Evolutionary conservation across 176 grass and related monocot species (phyloP), one percentile per base, ranked within the genome.

Genomic region (Tillandsia fasciculata): DNA sequence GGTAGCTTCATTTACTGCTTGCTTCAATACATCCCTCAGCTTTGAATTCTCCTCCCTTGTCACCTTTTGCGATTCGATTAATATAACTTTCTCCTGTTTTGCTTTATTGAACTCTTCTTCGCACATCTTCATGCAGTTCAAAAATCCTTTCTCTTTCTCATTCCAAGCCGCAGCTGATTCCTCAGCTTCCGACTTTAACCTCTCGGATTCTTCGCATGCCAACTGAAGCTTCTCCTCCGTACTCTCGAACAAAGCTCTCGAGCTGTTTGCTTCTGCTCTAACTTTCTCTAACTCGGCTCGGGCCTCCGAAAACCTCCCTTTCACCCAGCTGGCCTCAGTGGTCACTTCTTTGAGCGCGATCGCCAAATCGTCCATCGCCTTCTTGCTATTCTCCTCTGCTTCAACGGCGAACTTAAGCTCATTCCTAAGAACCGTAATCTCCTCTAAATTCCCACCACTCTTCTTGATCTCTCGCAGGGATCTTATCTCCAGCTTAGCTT

Each of bases 301-400:
- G 9, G 72, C 70, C 47, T 12, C 20, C 13, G 72, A 68, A 48
- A 90, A 79, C 63, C 77, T 78, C 0, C 42, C 11, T 48, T 99
- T 99, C 50, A 88, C 77, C 66, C 83, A 65, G 73, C 79, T 83
- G 42, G 79, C 72, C 61, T 80, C 78, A 63, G 49, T 72, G 11
- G 70, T 77, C 72, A 85, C 81, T 69, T 99, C 94, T 70, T 82
- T 90, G 52, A 99, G 81, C 8, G 83, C 71, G 67, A 90, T 73
- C 12, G 84, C 94, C 50, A 99, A 90, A 52, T 92, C 87, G 88
- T 93, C 77, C 89, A 99, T 99, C 64, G 94, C 89, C 64, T 85
- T 90, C 84, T 82, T 85, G 70, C 79, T 89, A 50, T 99, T 99
- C 72, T 90, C 94, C 76, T 97, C 87, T 22, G 89, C 80, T 66